These are phyloP conservation scores for Sophora flavescens DNA, from an alignment of 306 rosid species.

Conservation along the genomic window DNA sequence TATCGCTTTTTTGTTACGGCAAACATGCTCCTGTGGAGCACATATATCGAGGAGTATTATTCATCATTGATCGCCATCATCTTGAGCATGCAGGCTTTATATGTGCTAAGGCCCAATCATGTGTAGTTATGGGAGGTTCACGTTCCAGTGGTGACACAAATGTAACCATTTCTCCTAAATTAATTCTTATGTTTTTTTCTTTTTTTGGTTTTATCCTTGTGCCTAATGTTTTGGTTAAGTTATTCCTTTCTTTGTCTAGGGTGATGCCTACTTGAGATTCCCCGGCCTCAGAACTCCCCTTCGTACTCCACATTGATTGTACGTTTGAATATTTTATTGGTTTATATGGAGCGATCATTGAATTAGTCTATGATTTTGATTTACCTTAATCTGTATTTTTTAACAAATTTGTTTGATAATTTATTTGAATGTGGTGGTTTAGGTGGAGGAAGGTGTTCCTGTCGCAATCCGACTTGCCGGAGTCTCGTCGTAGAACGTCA, in stretches of 20 bases:
- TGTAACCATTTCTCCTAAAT: constrained; percentile 52
- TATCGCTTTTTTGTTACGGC: constrained; percentile 59
- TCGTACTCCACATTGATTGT: constrained; percentile 74
- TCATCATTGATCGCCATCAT: constrained; percentile 93
- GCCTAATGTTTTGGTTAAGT: constrained; percentile 24
- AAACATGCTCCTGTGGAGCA: constrained; percentile 99
- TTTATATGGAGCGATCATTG: not conserved
- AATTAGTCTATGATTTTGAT: constrained; percentile 7
- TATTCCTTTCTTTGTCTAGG: constrained; percentile 55
- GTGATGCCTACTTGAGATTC: constrained; percentile 75
- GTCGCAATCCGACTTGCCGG: too few relatives aligned
- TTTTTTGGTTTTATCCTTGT: constrained; percentile 8
- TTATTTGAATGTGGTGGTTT: constrained; percentile 48
- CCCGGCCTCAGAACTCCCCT: constrained; percentile 71
- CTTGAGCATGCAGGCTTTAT: constrained; percentile 98
- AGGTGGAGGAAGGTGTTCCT: constrained; percentile 98
- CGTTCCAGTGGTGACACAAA: constrained; percentile 87
- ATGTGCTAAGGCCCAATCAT: constrained; percentile 90
- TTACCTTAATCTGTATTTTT: not conserved
- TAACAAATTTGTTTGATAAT: constrained; percentile 13
- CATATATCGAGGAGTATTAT: constrained; percentile 86
- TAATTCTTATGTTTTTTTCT: not conserved
- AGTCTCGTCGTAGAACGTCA: too few relatives aligned
- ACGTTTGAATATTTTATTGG: constrained; percentile 43
- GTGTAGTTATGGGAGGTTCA: constrained; percentile 94